Conservation (phyloP, 1,139 yeast species). For the Debaryomyces sp. region DNA sequence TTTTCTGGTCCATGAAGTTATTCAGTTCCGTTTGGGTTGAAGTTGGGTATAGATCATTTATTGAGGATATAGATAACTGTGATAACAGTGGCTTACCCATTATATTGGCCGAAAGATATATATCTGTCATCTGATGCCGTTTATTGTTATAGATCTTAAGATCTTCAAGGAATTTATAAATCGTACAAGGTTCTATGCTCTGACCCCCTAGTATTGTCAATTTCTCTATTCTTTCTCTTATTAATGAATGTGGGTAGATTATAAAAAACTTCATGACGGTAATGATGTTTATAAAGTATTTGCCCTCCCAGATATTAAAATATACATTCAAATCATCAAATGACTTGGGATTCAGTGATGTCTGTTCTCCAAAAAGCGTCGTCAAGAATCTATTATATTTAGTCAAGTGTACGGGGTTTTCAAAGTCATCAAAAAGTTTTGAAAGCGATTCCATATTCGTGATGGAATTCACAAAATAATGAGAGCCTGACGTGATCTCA, state of each 20-base stretch:
- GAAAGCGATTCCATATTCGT: constrained; percentile 16
- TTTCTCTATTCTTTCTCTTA: constrained; percentile 18
- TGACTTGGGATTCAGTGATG: constrained; percentile 13
- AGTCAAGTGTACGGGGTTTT: constrained; percentile 11
- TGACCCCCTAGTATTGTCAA: constrained; percentile 19
- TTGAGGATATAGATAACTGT: constrained; percentile 23
- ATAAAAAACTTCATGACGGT: constrained; percentile 34
- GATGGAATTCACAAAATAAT: constrained; percentile 31
- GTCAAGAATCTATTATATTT: constrained; percentile 19
- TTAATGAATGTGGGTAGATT: constrained; percentile 37
- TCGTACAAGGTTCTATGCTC: constrained; percentile 15
- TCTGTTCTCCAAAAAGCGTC: constrained; percentile 15
- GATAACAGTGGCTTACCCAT: constrained; percentile 24
- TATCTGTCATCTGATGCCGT: constrained; percentile 28
- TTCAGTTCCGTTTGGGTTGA: constrained; percentile 12
- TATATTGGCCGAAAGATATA: constrained; percentile 32
- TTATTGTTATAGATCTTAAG: constrained; percentile 29
- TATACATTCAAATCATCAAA: constrained; percentile 27
- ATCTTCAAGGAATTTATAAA: constrained; percentile 23
- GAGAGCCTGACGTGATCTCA: constrained; percentile 21
- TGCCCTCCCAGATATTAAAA: constrained; percentile 40
- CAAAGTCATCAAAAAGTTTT: constrained; percentile 17
- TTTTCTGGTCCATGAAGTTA: background rate
- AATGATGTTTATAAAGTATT: constrained; percentile 24
- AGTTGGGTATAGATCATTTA: constrained; percentile 20